Conservation (phyloP, 495 filamentous ascomycete species). For the Aspergillus campestris region DNA sequence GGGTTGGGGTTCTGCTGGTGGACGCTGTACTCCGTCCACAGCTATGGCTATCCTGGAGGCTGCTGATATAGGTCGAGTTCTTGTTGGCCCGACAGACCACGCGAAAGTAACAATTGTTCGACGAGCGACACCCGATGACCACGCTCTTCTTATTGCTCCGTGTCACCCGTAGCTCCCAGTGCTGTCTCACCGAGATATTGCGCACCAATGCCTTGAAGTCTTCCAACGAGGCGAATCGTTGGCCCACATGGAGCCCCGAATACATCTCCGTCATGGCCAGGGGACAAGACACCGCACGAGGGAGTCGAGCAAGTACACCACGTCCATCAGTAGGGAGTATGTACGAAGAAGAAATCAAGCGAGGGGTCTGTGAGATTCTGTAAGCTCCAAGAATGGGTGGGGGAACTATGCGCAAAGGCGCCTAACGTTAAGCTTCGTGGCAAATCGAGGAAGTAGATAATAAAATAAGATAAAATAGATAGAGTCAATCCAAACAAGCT, state of each 20-base stretch:
- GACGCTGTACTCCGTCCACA: slow-evolving; percentile 29
- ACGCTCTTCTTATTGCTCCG: slow-evolving; percentile 43
- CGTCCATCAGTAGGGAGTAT: slow-evolving; percentile 11
- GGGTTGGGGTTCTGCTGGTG: slow-evolving; percentile 29
- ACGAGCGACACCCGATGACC: slow-evolving; percentile 37
- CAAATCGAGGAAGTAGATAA: too few species aligned
- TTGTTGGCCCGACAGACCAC: slow-evolving; percentile 42
- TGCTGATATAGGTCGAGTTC: slow-evolving; percentile 40
- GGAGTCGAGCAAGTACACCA: slow-evolving; percentile 10
- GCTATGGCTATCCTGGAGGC: slow-evolving; percentile 37
- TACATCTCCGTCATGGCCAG: slow-evolving; percentile 35
- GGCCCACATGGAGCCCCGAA: slow-evolving; percentile 39
- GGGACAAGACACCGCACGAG: slow-evolving; percentile 5
- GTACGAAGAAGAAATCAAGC: too few species aligned
- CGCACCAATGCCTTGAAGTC: slow-evolving; percentile 37
- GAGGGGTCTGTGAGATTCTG: too few species aligned
- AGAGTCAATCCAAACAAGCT: too few species aligned
- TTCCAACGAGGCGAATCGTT: slow-evolving; percentile 35
- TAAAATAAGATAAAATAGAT: too few species aligned
- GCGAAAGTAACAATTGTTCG: slow-evolving; percentile 35
- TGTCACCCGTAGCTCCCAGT: slow-evolving; percentile 40
- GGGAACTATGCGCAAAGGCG: too few species aligned
- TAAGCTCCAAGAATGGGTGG: too few species aligned
- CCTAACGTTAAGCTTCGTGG: too few species aligned
- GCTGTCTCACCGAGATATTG: slow-evolving; percentile 38